Conservation (phyloP, 2,329 filamentous ascomycete species). For the Coniochaeta sp. region DNA sequence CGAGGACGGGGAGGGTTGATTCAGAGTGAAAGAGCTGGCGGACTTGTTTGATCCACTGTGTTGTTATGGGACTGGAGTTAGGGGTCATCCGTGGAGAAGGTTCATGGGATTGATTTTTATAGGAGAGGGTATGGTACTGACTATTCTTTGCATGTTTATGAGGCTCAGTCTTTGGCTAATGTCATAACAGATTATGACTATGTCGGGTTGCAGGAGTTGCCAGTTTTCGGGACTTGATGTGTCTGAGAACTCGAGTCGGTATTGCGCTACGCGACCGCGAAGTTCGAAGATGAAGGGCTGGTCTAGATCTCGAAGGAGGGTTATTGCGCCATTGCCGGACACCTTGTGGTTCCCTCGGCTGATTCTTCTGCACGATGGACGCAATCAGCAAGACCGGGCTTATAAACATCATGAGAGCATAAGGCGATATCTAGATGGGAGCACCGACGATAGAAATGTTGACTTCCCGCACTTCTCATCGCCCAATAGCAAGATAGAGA, state of each 20-base stretch:
- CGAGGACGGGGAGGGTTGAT: slow-evolving; percentile 39
- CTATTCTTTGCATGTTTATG: slow-evolving; percentile 49
- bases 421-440: slow-evolving; percentile 7
- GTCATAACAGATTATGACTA: slow-evolving; percentile 54
- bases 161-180: slow-evolving; percentile 51
- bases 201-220: slow-evolving; percentile 48
- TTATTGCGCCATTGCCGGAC: slow-evolving; percentile 27
- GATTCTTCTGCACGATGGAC: slow-evolving; percentile 35
- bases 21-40: slow-evolving; percentile 40
- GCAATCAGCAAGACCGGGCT: not conserved
- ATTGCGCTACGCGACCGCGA: slow-evolving; percentile 33
- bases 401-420: not conserved
- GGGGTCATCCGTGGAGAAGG: not conserved
- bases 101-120: not conserved
- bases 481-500: slow-evolving; percentile 51
- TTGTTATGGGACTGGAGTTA: not conserved
- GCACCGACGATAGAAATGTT: slow-evolving; percentile 51
- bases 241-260: slow-evolving; percentile 53
- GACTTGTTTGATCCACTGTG: slow-evolving; percentile 47
- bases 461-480: slow-evolving; percentile 54
- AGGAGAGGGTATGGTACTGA: too few species aligned
- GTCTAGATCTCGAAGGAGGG: slow-evolving; percentile 48
- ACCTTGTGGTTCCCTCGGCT: slow-evolving; percentile 30
- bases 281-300: slow-evolving; percentile 55
- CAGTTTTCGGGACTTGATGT: slow-evolving; percentile 51